Evolutionary conservation across 1,284 basidiomycete species (phyloP).

Genomic region (Earliella scabrosa): DNA sequence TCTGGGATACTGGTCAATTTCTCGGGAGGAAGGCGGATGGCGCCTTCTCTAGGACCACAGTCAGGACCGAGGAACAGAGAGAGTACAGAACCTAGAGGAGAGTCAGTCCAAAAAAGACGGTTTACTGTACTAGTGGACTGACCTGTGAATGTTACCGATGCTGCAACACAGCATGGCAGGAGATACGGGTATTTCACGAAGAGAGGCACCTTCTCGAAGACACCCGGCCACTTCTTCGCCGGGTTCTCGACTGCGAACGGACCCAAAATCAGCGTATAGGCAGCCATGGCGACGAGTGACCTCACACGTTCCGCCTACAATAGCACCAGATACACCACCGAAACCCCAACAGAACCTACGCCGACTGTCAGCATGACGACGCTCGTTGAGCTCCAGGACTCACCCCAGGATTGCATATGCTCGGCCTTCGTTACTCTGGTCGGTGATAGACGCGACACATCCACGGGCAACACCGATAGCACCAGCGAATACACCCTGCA

Average conservation of each 20-base stretch:
- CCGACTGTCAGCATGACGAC: background rate
- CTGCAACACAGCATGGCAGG: constrained; percentile 85
- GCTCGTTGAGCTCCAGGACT: constrained; percentile 12
- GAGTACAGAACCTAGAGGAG: constrained; percentile 72
- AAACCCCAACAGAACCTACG: constrained; percentile 89
- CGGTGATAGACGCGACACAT: constrained; percentile 87
- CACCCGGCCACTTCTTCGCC: constrained; percentile 80
- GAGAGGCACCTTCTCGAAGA: constrained; percentile 69
- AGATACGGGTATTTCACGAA: constrained; percentile 91
- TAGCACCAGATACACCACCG: constrained; percentile 89
- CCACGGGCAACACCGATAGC: constrained; percentile 93
- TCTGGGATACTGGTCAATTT: constrained; percentile 69
- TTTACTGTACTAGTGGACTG: constrained; percentile 25
- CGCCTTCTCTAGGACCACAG: constrained; percentile 85
- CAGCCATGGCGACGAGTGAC: constrained; percentile 33
- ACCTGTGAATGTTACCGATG: constrained; percentile 76
- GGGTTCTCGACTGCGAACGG: constrained; percentile 77
- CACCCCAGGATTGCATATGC: constrained; percentile 94
- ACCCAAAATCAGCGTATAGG: background rate
- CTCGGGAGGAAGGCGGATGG: constrained; percentile 79
- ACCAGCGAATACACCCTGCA: constrained; percentile 95
- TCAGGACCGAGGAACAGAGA: constrained; percentile 90
- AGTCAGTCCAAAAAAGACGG: background rate
- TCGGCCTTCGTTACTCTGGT: constrained; percentile 88
- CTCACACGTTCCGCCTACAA: constrained; percentile 85